Evolutionary conservation across 306 rosid genomes (phyloP).

Genomic region (Ammopiptanthus mongolicus): DNA sequence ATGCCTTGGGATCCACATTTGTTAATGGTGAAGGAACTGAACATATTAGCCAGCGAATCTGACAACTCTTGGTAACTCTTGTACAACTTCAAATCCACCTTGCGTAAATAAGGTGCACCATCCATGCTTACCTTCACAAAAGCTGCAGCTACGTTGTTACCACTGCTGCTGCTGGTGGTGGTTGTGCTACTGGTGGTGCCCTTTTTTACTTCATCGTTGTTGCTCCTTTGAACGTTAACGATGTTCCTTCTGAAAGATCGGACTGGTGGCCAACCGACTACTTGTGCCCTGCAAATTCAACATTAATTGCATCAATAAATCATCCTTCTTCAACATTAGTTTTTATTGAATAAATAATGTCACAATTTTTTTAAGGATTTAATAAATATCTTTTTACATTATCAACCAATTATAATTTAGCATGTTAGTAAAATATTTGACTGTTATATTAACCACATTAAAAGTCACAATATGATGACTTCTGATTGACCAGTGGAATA

Average conservation of each 20-base stretch:
- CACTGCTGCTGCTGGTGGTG: neutral
- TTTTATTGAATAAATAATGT: too few relatives aligned
- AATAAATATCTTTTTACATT: too few relatives aligned
- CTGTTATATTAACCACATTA: too few relatives aligned
- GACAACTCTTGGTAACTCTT: conserved; percentile 71
- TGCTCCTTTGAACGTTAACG: conserved; percentile 38
- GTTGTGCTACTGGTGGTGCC: neutral
- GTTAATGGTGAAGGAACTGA: conserved; percentile 72
- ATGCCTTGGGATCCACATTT: conserved; percentile 63
- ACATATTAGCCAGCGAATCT: conserved; percentile 66
- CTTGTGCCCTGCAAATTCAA: conserved; percentile 64
- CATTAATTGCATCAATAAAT: neutral
- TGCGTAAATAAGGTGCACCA: conserved; percentile 84
- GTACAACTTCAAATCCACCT: conserved; percentile 81
- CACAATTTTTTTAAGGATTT: too few relatives aligned
- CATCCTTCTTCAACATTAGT: too few relatives aligned
- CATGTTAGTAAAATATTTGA: too few relatives aligned
- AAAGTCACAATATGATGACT: too few relatives aligned
- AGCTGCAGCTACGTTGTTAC: neutral
- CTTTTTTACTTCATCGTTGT: neutral
- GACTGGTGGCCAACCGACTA: conserved; percentile 96
- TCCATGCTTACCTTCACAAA: conserved; percentile 91
- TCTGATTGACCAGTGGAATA: too few relatives aligned
- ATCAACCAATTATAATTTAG: too few relatives aligned
- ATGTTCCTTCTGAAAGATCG: conserved; percentile 74